Evolutionary conservation across 768 basidiomycete genomes (phyloP), one percentile per base, ranked within the genome.

Genomic region (Leccinum aurantiacum): DNA sequence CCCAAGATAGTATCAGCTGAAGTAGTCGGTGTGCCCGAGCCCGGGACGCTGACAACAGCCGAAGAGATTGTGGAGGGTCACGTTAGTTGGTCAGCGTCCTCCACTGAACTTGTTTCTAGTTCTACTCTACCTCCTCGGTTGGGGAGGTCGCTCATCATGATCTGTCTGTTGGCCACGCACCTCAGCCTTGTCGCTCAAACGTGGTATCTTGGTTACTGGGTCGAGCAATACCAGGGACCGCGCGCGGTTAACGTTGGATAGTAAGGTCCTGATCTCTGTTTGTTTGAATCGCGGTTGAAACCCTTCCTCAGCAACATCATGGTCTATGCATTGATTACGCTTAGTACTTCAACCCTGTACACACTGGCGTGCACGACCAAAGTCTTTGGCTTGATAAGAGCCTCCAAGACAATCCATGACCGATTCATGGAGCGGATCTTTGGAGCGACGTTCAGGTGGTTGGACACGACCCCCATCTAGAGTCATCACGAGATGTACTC

Each of bases 401-500:
- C 87, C 2, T 85, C 86, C 4, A 75, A 78, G 57, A 69, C 60
- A 7, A 82, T 90, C 19, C 87, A 89, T 65, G 66, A 67, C 24
- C 71, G 77, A 58, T 76, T 90, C 1, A 61, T 88, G 4, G 70
- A 79, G 27, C 79, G 85, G 11, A 68, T 89, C 1, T 69, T 89
- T 14, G 79, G 84, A 5, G 82, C 85, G 4, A 88, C 88, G 1
- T 69, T 89, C 38, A 82, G 87, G 69, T 87, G 80, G 78, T 72
- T 84, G 10, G 82, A 84, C 60, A 77, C 64, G 4, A 68, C 66
- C 5, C 74, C 74, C 5, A 63, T 64, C 74, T 24, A 67, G 27
- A 27, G 27, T 75, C 58, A 67, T 74, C 25, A 64, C 72, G 10
- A 65, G 75, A 50, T 73, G 22, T 22, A 22, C 22, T 22, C 22